Conservation (phyloP, 208 protist genomes). For the Trypanosoma theileri region DNA sequence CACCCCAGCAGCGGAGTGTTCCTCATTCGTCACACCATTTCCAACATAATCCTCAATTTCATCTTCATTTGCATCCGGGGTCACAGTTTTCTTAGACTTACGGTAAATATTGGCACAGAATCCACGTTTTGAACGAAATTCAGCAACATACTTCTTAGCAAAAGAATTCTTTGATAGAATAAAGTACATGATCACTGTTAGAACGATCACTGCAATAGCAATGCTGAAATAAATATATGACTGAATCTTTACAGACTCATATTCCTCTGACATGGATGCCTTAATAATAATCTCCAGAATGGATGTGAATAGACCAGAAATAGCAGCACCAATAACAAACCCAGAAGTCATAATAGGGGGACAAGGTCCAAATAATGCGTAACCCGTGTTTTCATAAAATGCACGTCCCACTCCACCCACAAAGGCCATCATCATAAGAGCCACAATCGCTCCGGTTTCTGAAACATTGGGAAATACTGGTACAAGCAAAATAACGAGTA, state of each 20-base stretch:
- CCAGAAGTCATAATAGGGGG: conserved; percentile 61
- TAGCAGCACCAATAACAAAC: conserved; percentile 69
- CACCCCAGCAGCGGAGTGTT: no score
- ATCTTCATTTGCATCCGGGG: background rate
- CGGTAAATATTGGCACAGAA: conserved; percentile 20
- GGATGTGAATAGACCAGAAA: conserved; percentile 66
- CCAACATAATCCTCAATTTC: background rate
- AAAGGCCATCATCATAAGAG: conserved; percentile 71
- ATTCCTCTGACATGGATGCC: conserved; percentile 54
- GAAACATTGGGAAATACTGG: conserved; percentile 26
- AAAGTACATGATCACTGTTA: conserved; percentile 40
- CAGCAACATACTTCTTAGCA: conserved; percentile 62
- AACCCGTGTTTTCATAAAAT: conserved; percentile 90
- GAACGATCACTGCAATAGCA: conserved; percentile 61
- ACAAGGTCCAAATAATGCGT: conserved; percentile 80
- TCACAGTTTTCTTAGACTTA: background rate
- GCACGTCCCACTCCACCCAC: conserved; percentile 58
- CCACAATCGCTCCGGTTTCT: conserved; percentile 54
- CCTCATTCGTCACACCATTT: no score
- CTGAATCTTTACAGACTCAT: conserved; percentile 44
- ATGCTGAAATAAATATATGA: conserved; percentile 80
- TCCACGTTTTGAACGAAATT: conserved; percentile 53
- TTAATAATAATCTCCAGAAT: conserved; percentile 77
- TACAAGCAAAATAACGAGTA: conserved; percentile 33
- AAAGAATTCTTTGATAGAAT: conserved; percentile 60